Conservation (phyloP, 2,329 filamentous ascomycete species). For the Fusarium cyanostomum region DNA sequence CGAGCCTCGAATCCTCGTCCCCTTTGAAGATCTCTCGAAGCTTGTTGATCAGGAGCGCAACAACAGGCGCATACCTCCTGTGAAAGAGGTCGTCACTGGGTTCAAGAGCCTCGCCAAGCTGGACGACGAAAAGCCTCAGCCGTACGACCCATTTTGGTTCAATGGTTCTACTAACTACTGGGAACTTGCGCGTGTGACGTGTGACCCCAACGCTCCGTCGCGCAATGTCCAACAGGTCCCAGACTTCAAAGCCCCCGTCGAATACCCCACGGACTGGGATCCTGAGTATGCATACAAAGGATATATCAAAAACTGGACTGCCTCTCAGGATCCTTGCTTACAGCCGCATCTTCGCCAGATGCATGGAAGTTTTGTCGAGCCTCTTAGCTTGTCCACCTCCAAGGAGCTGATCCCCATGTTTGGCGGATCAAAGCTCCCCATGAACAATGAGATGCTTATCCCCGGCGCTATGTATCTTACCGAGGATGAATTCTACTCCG, state of each 20-base stretch:
- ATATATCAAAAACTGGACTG: conserved; percentile 67
- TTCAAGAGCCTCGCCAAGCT: conserved; percentile 54
- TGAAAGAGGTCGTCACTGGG: conserved; percentile 54
- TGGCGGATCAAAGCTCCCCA: conserved; percentile 68
- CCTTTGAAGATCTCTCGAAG: conserved; percentile 64
- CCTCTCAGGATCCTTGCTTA: conserved; percentile 66
- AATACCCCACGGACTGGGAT: conserved; percentile 48
- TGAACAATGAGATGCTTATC: conserved; percentile 72
- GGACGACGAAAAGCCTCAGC: conserved; percentile 47
- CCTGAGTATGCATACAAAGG: conserved; percentile 55
- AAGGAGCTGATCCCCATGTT: conserved; percentile 68
- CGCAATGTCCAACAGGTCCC: conserved; percentile 48
- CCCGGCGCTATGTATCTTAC: conserved; percentile 72
- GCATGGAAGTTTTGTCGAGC: conserved; percentile 67
- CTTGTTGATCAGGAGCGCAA: conserved; percentile 59
- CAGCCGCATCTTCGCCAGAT: conserved; percentile 61
- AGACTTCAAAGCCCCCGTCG: conserved; percentile 45
- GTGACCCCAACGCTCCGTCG: conserved; percentile 63
- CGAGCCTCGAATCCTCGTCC: conserved; percentile 69
- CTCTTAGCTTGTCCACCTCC: conserved; percentile 61
- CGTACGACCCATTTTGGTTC: conserved; percentile 60
- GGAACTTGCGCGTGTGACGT: conserved; percentile 65
- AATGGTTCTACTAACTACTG: conserved; percentile 63
- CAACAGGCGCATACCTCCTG: conserved; percentile 54
- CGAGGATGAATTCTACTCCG: conserved; percentile 66